phyloP scores from a whole-genome alignment of 169 alveolate species.

The Plasmodium sp. region DNA sequence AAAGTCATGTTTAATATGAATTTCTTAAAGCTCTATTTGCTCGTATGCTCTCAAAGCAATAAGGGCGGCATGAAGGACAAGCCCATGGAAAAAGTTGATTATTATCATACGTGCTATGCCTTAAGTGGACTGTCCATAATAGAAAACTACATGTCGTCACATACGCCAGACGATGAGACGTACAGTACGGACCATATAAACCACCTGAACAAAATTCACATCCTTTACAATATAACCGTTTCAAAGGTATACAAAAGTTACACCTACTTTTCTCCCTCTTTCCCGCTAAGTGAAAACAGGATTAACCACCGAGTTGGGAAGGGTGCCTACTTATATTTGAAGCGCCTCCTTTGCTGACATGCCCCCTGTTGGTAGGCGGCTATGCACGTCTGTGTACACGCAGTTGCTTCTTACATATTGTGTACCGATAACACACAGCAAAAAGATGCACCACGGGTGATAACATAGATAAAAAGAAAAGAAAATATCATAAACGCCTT shows the following conservation, averaged over 20 bases:
- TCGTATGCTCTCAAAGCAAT: conserved; percentile 80
- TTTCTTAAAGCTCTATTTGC: conserved; percentile 73
- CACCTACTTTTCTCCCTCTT: conserved; percentile 52
- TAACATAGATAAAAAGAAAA: neutral
- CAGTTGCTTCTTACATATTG: neutral
- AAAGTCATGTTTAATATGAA: conserved; percentile 76
- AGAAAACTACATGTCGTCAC: conserved; percentile 29
- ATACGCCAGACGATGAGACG: neutral
- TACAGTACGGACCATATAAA: conserved; percentile 1
- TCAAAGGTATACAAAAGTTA: conserved; percentile 53
- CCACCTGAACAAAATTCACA: conserved; percentile 58
- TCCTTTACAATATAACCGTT: conserved; percentile 61
- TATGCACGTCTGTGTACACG: neutral
- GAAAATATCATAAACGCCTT: neutral
- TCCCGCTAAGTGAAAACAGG: conserved; percentile 35
- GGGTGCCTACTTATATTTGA: conserved; percentile 67
- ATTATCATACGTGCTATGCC: conserved; percentile 96
- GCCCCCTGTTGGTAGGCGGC: neutral
- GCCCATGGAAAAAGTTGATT: conserved; percentile 95
- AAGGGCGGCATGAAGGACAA: conserved; percentile 95
- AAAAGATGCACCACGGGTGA: neutral
- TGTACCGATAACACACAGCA: neutral
- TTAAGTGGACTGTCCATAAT: conserved; percentile 90
- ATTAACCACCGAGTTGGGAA: conserved; percentile 54
- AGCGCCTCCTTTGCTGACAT: conserved; percentile 21